Evolutionary conservation across 495 filamentous ascomycete genomes (phyloP).

Genomic region (Podospora pseudoanserina): DNA sequence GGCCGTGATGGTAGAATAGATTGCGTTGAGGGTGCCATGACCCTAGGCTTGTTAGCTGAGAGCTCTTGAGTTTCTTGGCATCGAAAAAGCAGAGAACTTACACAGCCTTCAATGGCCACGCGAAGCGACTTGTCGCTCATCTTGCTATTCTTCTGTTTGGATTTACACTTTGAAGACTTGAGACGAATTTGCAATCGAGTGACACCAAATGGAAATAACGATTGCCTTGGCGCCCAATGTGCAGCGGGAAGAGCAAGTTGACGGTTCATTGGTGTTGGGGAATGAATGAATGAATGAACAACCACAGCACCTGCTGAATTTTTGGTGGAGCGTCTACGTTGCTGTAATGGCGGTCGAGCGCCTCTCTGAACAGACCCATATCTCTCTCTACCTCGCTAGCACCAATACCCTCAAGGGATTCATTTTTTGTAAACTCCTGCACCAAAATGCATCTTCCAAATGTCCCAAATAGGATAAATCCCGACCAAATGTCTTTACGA

Average conservation of each 20-base stretch:
- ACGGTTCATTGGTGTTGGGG: background rate
- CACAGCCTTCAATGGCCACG: slow-evolving; percentile 74
- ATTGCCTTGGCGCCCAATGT: background rate
- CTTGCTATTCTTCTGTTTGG: background rate
- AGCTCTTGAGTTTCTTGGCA: background rate
- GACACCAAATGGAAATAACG: background rate
- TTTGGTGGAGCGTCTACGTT: background rate
- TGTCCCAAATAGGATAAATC: background rate
- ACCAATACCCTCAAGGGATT: background rate
- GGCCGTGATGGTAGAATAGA: slow-evolving; percentile 70
- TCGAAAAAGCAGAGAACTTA: slow-evolving; percentile 40
- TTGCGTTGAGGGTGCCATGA: slow-evolving; percentile 84
- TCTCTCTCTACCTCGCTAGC: background rate
- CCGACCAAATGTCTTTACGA: background rate
- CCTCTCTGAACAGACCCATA: background rate
- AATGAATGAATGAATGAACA: background rate
- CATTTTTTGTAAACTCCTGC: background rate
- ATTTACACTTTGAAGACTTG: background rate
- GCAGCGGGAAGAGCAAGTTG: background rate
- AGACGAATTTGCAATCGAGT: background rate
- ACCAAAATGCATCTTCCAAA: background rate
- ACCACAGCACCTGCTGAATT: background rate
- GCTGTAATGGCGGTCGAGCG: background rate
- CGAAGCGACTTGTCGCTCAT: slow-evolving; percentile 31
- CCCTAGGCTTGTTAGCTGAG: slow-evolving; percentile 53